Base-by-base conservation (phyloP, 2,329 filamentous ascomycete genomes). In the Geoglossum cookeanum region DNA sequence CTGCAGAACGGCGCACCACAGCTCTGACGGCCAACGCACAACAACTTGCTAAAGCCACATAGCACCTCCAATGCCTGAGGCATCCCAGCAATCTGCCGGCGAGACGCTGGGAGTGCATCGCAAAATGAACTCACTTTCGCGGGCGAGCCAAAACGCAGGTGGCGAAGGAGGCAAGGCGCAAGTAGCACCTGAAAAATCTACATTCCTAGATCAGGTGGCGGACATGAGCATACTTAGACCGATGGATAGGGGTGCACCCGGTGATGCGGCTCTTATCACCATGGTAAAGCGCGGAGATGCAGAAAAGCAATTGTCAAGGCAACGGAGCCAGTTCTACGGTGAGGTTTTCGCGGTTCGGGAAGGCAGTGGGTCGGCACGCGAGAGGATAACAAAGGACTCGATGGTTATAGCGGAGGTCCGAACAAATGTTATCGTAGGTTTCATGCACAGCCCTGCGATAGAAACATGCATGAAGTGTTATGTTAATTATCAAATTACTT, bases 341-440 rank as follows among this genome's bases (percentile, higher is more conserved):
- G 68, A 70, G 22, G 65, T 63, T 4, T 73, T 74, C 59, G 64
- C 65, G 1, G 60, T 65, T 13, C 67, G 71, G 49, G 68, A 68
- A 58, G 65, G 66, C 5, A 64, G 66, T 51, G 64, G 67, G 39
- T 67, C 66, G 5, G 66, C 69, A 17, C 72, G 69, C 59, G 74
- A 76, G 55, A 72, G 72, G n/a, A 67, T 80, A 11, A 70, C 70
- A 5, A 72, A 74, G 58, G 76, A 80, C 60, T 77, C 78, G 1
- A 71, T 81, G 37, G 75, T 87, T 49, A 70, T 83, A 60, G 79
- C 77, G 30, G 83, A 85, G 63, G 67, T 86, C 35, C 78, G 76
- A 64, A 80, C 80, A 4, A 85, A 83, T 61, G 76, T 78, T 44
- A 78, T 78, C 63, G 81, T 84, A 69, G 62, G 76, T 70, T 47